A percentile compares a stretch with the other conserved stretches of the same genome.
phyloP scores from a whole-genome alignment of 306 rosid genomes.

The Ziziphus jujuba region DNA sequence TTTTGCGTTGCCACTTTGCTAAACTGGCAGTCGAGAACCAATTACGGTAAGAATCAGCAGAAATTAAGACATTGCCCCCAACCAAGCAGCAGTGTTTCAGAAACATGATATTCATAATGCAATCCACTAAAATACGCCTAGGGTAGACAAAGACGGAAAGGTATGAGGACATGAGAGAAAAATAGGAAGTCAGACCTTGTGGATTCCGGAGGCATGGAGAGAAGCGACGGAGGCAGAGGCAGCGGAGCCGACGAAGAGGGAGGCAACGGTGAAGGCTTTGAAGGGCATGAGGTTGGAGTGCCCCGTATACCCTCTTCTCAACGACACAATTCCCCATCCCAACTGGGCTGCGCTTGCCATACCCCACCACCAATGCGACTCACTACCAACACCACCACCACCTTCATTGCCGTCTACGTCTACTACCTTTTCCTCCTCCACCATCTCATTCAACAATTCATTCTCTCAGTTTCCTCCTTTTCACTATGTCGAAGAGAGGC shows the following conservation, averaged over 20 bases:
- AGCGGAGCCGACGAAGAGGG: slow-evolving; percentile 69
- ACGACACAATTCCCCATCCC: slow-evolving; percentile 57
- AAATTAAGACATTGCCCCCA: too few species aligned
- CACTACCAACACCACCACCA: slow-evolving; percentile 2
- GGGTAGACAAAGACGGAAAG: slow-evolving; percentile 10
- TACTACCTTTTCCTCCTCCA: slow-evolving; percentile 19
- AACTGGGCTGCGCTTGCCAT: slow-evolving; percentile 59
- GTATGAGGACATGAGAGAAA: neutral
- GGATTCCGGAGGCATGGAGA: slow-evolving; percentile 59
- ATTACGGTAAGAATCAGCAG: too few species aligned
- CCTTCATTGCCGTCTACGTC: slow-evolving; percentile 29
- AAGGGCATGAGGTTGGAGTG: slow-evolving; percentile 68
- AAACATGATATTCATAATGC: neutral
- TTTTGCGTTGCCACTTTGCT: too few species aligned
- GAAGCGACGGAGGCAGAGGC: slow-evolving; percentile 61
- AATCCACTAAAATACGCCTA: neutral
- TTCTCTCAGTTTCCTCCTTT: neutral
- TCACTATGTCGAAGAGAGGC: neutral
- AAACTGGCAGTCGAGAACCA: too few species aligned
- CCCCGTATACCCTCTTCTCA: slow-evolving; percentile 42
- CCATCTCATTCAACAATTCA: slow-evolving; percentile 1
- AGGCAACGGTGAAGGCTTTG: slow-evolving; percentile 77
- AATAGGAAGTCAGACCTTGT: slow-evolving; percentile 41
- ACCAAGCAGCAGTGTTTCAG: neutral
- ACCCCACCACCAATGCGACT: slow-evolving; percentile 62